phyloP scores from a whole-genome alignment of 768 basidiomycete genomes.

The Panus rudis region DNA sequence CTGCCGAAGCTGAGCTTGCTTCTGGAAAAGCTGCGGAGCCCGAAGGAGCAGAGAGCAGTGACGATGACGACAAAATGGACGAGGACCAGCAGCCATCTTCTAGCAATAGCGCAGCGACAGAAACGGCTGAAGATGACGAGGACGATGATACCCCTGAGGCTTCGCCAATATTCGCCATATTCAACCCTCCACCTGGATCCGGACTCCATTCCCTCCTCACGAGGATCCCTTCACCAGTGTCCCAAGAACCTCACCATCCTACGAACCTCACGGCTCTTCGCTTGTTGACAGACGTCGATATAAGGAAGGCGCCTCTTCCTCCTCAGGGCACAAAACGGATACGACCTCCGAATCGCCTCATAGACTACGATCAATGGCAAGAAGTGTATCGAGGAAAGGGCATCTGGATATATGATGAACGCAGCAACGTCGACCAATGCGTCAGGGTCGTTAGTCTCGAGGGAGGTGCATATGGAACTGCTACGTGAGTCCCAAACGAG shows the following conservation, averaged over 20 bases:
- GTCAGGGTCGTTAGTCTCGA: constrained; percentile 57
- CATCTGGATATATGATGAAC: constrained; percentile 70
- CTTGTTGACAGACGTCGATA: constrained; percentile 64
- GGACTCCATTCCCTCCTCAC: constrained; percentile 35
- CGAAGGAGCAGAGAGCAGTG: constrained; percentile 20
- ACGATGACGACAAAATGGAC: constrained; percentile 13
- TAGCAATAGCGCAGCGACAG: neutral
- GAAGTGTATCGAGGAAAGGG: constrained; percentile 64
- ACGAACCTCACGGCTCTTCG: constrained; percentile 65
- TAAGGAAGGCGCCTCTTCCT: constrained; percentile 45
- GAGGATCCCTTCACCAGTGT: no score
- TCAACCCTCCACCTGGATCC: constrained; percentile 35
- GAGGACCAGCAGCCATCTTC: constrained; percentile 17
- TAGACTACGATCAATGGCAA: constrained; percentile 61
- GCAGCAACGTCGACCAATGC: constrained; percentile 60
- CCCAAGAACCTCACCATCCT: no score
- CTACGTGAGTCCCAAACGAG: constrained; percentile 57
- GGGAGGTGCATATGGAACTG: constrained; percentile 61
- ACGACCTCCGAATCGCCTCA: constrained; percentile 47
- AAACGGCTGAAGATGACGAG: constrained; percentile 15
- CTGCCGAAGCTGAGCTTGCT: constrained; percentile 51
- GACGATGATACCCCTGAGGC: constrained; percentile 13
- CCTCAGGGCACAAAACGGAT: constrained; percentile 40
- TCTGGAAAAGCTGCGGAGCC: constrained; percentile 8
- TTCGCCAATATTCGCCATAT: constrained; percentile 40